These are phyloP conservation scores for Malus asiatica DNA, from an alignment of 306 rosid genomes.

Conservation along the genomic window DNA sequence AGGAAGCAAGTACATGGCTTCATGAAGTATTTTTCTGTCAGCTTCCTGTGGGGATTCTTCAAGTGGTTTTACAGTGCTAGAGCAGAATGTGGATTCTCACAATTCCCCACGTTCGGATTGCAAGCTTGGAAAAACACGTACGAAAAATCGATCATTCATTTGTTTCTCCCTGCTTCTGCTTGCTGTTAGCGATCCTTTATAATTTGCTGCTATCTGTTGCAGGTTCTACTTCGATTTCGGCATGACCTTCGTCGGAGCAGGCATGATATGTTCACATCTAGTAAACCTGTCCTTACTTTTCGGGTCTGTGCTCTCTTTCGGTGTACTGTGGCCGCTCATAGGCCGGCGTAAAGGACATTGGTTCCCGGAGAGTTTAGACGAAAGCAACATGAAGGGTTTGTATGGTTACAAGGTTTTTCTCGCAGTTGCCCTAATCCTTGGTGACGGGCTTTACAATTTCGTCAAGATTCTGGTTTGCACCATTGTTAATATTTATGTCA, in stretches of 20 bases:
- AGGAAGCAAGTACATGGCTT: conserved; percentile 81
- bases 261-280: conserved; percentile 88
- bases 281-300: conserved; percentile 85
- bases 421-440: conserved; percentile 70
- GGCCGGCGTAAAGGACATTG: conserved; percentile 55
- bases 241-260: conserved; percentile 82
- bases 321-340: conserved; percentile 81
- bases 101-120: conserved; percentile 88
- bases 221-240: conserved; percentile 86
- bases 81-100: conserved; percentile 69
- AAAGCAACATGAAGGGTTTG: conserved; percentile 76
- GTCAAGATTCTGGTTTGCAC: conserved; percentile 49
- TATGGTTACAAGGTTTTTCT: conserved; percentile 89
- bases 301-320: conserved; percentile 81
- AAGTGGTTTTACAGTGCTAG: conserved; percentile 87
- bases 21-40: conserved; percentile 65
- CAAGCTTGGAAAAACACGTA: conserved; percentile 71
- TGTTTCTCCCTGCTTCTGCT: not conserved
- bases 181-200: not conserved
- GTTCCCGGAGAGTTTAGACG: conserved; percentile 63
- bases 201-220: conserved; percentile 12
- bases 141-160: conserved; percentile 25
- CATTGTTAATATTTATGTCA: conserved; percentile 25
- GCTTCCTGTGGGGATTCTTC: conserved; percentile 86
- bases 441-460: conserved; percentile 79